phyloP scores from a whole-genome alignment of 129 eudicot species.

The Lonicera japonica region DNA sequence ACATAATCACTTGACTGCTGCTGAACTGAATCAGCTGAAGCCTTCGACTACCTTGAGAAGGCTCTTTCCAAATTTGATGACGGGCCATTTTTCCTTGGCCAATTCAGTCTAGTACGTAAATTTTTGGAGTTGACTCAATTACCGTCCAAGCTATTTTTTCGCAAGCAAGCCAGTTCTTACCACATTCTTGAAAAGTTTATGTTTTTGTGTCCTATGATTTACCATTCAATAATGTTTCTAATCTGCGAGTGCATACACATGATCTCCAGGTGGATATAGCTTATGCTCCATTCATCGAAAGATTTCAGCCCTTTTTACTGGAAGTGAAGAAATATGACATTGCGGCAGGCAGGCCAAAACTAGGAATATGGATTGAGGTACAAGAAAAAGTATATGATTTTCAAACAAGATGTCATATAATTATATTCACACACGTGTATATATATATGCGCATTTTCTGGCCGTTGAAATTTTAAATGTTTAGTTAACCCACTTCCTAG shows the following conservation, averaged over 20 bases:
- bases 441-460: too few relatives aligned
- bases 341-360: conserved; percentile 59
- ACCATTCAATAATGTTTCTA: neutral
- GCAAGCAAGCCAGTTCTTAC: neutral
- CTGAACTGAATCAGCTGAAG: conserved; percentile 13
- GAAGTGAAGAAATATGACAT: conserved; percentile 70
- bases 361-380: conserved; percentile 81
- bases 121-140: neutral
- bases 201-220: neutral
- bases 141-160: neutral
- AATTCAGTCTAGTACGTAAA: conserved; percentile 59
- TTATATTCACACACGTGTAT: too few relatives aligned
- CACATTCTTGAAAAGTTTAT: neutral
- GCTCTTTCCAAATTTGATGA: conserved; percentile 72
- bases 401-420: neutral
- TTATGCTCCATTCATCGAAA: conserved; percentile 82
- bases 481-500: too few relatives aligned
- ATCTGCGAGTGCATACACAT: conserved; percentile 54
- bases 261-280: conserved; percentile 69
- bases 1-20: neutral
- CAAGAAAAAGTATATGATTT: neutral
- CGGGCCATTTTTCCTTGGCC: conserved; percentile 75
- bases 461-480: too few relatives aligned
- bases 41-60: conserved; percentile 58
- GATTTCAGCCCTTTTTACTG: conserved; percentile 54